Conservation (phyloP, 768 basidiomycete species). For the Heimioporus sp. region DNA sequence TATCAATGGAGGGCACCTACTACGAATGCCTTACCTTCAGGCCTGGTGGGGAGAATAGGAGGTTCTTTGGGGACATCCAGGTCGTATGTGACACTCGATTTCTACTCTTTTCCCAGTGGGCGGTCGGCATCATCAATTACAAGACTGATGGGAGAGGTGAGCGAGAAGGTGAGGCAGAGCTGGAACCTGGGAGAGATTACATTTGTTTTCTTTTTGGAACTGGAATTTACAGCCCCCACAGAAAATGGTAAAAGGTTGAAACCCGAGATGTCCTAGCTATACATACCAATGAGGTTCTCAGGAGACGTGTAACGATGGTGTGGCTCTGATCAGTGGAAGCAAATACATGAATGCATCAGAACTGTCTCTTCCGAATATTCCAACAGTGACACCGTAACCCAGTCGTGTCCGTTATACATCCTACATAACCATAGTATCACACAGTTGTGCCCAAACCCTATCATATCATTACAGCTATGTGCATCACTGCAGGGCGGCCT, state of each 20-base stretch:
- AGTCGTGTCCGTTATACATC: too few relatives aligned
- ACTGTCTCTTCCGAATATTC: too few relatives aligned
- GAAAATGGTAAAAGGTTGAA: constrained; percentile 21
- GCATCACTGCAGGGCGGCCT: too few relatives aligned
- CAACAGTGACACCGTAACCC: too few relatives aligned
- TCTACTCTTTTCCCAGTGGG: constrained; percentile 22
- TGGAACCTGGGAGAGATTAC: constrained; percentile 14
- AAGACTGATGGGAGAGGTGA: constrained; percentile 16
- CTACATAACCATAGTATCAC: too few relatives aligned
- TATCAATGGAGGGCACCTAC: constrained; percentile 6
- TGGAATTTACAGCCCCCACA: constrained; percentile 18
- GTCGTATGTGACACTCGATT: constrained; percentile 16
- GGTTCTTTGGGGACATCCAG: constrained; percentile 15
- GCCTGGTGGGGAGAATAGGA: constrained; percentile 10
- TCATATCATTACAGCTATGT: too few relatives aligned
- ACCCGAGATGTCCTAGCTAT: constrained; percentile 17
- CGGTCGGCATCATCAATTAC: constrained; percentile 24
- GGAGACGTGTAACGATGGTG: constrained; percentile 8
- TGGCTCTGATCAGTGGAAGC: constrained; percentile 12
- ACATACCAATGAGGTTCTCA: constrained; percentile 15
- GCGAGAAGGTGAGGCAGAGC: constrained; percentile 8
- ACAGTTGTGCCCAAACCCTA: too few relatives aligned
- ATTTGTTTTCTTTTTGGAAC: constrained; percentile 21
- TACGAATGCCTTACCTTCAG: constrained; percentile 14
- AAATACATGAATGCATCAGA: too few relatives aligned